Conservation (phyloP, 2,329 filamentous ascomycete genomes). For the Fusarium pseudocircinatum region DNA sequence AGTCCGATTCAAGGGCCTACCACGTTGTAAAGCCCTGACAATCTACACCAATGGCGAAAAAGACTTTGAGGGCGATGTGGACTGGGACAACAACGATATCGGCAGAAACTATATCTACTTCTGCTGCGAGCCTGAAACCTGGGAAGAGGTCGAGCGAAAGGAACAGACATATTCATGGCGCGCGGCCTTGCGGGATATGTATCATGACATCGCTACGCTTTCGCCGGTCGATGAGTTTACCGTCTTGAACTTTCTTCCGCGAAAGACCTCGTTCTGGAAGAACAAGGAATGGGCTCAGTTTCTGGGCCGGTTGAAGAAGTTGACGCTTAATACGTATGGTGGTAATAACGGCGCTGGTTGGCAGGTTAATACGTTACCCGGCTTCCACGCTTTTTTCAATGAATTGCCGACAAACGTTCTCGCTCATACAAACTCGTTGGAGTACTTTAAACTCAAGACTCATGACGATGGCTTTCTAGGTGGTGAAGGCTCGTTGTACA, state of each 20-base stretch:
- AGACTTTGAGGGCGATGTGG: not conserved
- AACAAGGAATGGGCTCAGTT: not conserved
- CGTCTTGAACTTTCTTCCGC: not conserved
- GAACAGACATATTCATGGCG: not conserved
- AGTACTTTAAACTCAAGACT: not conserved
- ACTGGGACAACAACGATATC: slow-evolving; percentile 6
- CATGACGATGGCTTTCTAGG: not conserved
- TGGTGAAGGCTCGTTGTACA: not conserved
- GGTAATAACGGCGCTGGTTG: not conserved
- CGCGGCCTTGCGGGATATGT: slow-evolving; percentile 3
- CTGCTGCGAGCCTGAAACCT: not conserved
- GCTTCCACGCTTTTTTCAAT: slow-evolving; percentile 9
- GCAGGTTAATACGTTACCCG: not conserved
- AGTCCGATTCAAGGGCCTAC: not conserved
- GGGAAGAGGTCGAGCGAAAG: not conserved
- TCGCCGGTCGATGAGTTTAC: not conserved
- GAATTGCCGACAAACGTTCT: not conserved
- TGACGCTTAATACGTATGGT: slow-evolving; percentile 10
- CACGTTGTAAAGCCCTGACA: not conserved
- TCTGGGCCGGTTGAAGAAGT: not conserved
- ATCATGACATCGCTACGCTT: not conserved
- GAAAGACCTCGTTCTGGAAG: not conserved
- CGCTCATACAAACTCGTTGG: not conserved
- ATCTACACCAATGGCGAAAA: not conserved
- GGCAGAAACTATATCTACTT: not conserved